A percentile compares a stretch with the other conserved stretches of the same genome.
Evolutionary conservation across 1,284 basidiomycete species (phyloP).

Genomic region (Rhizoctonia solani): DNA sequence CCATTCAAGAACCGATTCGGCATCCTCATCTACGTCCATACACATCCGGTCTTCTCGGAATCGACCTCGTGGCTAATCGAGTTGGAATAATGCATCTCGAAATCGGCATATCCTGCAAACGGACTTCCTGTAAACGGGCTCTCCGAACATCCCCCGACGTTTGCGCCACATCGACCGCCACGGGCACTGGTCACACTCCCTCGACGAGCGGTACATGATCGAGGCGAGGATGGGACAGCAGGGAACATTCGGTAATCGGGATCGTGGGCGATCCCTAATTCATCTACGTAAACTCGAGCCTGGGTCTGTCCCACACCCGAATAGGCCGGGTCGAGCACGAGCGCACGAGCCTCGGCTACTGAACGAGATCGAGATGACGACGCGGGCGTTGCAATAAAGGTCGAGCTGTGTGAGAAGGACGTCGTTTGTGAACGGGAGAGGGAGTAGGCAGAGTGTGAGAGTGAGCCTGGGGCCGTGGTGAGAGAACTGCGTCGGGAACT

Average conservation of each 20-base stretch:
- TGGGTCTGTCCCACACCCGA: constrained; percentile 13
- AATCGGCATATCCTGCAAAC: constrained; percentile 27
- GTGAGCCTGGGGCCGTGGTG: background rate
- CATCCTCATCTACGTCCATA: constrained; percentile 17
- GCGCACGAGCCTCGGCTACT: constrained; percentile 27
- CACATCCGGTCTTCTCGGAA: constrained; percentile 1
- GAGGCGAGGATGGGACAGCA: background rate
- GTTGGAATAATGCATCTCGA: background rate
- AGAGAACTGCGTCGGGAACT: background rate
- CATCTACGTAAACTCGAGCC: constrained; percentile 17
- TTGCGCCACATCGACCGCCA: background rate
- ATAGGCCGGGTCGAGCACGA: constrained; percentile 28
- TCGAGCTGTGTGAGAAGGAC: constrained; percentile 13
- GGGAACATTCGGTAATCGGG: constrained; percentile 32
- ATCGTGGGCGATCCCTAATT: constrained; percentile 18
- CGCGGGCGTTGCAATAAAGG: background rate
- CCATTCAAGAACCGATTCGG: constrained; percentile 29
- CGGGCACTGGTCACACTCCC: constrained; percentile 17
- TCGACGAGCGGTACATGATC: background rate
- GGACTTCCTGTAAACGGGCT: constrained; percentile 26
- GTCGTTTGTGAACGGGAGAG: constrained; percentile 4
- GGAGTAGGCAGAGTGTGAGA: background rate
- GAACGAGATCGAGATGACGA: constrained; percentile 14
- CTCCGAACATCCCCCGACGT: constrained; percentile 2
- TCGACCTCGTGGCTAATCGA: background rate